Evolutionary conservation across 1,284 basidiomycete genomes (phyloP).

Genomic region (Cystobasidium sp.): DNA sequence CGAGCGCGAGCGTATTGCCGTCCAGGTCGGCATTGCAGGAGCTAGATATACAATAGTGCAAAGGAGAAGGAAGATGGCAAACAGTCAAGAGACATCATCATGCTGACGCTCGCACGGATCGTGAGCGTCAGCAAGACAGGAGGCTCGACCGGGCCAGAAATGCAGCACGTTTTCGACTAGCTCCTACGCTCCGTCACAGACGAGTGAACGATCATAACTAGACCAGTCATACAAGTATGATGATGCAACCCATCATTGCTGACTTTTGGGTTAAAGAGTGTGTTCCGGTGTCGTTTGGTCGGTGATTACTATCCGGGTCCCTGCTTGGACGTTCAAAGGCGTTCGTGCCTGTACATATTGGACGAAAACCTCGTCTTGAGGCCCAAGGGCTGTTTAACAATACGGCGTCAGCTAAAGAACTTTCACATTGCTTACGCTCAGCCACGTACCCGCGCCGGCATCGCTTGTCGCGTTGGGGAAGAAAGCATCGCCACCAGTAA

Average conservation of each 20-base stretch:
- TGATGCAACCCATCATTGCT: no score
- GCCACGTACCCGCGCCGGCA: conserved; percentile 3
- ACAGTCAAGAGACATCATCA: no score
- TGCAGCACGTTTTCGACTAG: no score
- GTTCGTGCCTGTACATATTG: conserved; percentile 34
- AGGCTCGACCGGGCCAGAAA: no score
- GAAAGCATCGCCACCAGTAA: conserved; percentile 59
- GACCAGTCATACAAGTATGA: no score
- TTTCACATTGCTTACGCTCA: neutral
- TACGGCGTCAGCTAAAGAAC: neutral
- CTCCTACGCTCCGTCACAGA: no score
- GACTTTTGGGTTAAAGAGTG: conserved; percentile 14
- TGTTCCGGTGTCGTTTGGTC: conserved; percentile 51
- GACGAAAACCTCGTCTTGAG: conserved; percentile 11
- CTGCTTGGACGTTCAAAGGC: conserved; percentile 45
- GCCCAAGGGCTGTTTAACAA: conserved; percentile 9
- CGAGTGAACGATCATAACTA: no score
- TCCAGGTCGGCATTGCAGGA: conserved; percentile 7
- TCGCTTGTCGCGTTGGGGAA: conserved; percentile 13
- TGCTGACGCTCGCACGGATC: no score
- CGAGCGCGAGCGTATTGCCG: neutral
- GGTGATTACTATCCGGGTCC: conserved; percentile 48
- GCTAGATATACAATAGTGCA: no score
- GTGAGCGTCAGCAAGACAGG: no score
- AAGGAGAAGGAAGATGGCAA: no score